Base-by-base conservation (phyloP, 2,329 filamentous ascomycete genomes). In the Zasmidium angulare region DNA sequence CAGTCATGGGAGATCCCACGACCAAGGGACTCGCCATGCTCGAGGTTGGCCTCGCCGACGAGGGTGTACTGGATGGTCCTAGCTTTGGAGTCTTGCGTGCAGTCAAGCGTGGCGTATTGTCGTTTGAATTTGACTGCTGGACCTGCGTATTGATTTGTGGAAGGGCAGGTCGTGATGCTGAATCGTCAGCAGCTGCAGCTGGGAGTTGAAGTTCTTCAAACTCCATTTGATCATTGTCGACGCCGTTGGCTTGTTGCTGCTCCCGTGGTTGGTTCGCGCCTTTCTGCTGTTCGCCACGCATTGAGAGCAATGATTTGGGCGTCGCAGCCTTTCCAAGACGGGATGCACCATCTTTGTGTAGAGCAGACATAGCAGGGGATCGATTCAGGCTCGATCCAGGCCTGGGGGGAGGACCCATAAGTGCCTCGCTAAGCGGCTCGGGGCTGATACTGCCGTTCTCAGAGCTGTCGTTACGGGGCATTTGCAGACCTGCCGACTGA, bases 171-270 rank as follows among this genome's bases (percentile, higher is more conserved):
- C 63, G 47, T 10, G 50, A 29, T 22, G 48, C 55, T 23, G 60
- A 54, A 46, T 58, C 56, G 24, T 77, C 78, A 9, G 83, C 36
- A 3, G 78, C 78, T 14, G 91, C 86, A 74, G 96, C 92, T 7
- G 92, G 93, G 20, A 96, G 81, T 63, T 88, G 74, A 26, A 89
- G 82, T 62, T 87, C 85, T 59, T 88, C 86, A 74, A 89, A 68
- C 24, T 62, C 69, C 63, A 60, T 60, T 19, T 55, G 56, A 14
- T 59, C 61, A 50, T 60, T 48, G 20, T 11, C 49, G 20, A 23
- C 36, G 24, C 9, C 55, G 46, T 50, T 56, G 19, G 46, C 19
- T 31, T 53, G 55, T 36, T 53, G 53, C 10, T 56, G 31, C 4
- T 26, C 50, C 1, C 23, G 1, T 6, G 12, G 20, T 23, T 59